Percentiles rank a stretch among this genome's conserved stretches.
These are phyloP conservation scores for Lachnellula cervina DNA, from an alignment of 2,329 filamentous ascomycete genomes.

Conservation along the genomic window DNA sequence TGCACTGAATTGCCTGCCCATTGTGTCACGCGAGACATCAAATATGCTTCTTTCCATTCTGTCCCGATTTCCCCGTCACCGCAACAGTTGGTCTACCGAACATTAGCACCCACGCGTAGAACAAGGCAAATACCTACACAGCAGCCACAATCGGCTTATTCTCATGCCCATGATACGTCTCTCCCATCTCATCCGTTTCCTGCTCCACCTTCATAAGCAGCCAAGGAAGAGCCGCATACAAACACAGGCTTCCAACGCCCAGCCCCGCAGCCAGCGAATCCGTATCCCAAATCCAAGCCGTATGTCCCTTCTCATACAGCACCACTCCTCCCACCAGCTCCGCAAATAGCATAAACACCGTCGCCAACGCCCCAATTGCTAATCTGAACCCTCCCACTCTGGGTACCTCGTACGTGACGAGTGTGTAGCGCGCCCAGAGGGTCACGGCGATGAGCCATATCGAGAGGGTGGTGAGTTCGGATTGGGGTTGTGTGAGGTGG, in stretches of 20 bases:
- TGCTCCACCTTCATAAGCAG: conserved; percentile 29
- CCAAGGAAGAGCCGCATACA: conserved; percentile 26
- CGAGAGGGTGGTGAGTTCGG: conserved; percentile 13
- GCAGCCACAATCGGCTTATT: conserved; percentile 14
- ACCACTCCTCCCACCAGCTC: conserved; percentile 17
- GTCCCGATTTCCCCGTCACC: neutral
- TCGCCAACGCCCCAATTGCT: conserved; percentile 28
- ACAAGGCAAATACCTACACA: conserved; percentile 13
- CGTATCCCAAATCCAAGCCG: conserved; percentile 18
- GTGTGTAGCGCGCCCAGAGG: conserved; percentile 25
- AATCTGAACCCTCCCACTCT: conserved; percentile 28
- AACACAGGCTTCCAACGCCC: conserved; percentile 9
- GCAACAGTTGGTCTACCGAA: neutral
- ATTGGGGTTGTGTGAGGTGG: conserved; percentile 16
- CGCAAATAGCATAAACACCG: conserved; percentile 21
- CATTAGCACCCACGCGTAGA: neutral
- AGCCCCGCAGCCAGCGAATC: conserved; percentile 9
- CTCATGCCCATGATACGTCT: conserved; percentile 26
- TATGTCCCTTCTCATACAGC: conserved; percentile 21
- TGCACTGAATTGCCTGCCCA: too few species aligned
- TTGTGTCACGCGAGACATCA: too few species aligned
- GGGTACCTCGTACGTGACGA: conserved; percentile 30
- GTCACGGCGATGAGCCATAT: conserved; percentile 18
- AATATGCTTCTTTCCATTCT: neutral
- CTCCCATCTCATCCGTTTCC: conserved; percentile 27